Base-by-base conservation (phyloP, 129 eudicot genomes). In the Artemisia tridentata region DNA sequence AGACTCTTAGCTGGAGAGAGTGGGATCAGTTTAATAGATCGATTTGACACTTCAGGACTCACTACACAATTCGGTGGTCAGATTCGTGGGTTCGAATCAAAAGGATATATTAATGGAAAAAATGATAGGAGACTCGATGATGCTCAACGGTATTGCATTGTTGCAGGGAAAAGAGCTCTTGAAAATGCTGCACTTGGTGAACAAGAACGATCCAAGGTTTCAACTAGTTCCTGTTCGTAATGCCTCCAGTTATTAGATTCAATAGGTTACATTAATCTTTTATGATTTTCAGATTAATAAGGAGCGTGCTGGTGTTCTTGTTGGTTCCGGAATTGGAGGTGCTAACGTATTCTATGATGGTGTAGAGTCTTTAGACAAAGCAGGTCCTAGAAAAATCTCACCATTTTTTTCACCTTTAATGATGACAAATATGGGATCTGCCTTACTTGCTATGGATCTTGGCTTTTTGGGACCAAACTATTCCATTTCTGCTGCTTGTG, bases 121-220 rank as follows among this genome's bases (percentile, higher is more conserved):
- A 60, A 27, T 5, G 65, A 60, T 3, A 12, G 3, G 3, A 60
- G 43, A 60, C 19, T 60, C 27, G 65, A 60, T 60, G 10, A 60
- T 27, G 0, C 3, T 25, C 65, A 60, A 60, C 65, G 65, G 1
- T 60, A 27, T 14, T 5, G 11, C 15, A 23, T 60, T 25, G 65
- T 60, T 60, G 65, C 65, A 14, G 64, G 64, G 41, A 58, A 58
- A 58, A 58, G 5, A 4, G 64, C 64, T 23, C 64, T 58, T 58
- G 41, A 58, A 58, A 15, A 23, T 58, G 64, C 64, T 11, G 19
- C 10, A 13, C 3, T 25, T 60, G 7, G 14, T 13, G 65, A 1
- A 3, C 10, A 60, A 11, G 45, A 25, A 27, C 45, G 6, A 34
- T 25, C 41, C 5, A 60, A 60, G 45, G 45, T 60, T 10, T 56